These are phyloP conservation scores for Pestalotiopsis sp. DNA, from an alignment of 2,329 filamentous ascomycete genomes.

Conservation along the genomic window DNA sequence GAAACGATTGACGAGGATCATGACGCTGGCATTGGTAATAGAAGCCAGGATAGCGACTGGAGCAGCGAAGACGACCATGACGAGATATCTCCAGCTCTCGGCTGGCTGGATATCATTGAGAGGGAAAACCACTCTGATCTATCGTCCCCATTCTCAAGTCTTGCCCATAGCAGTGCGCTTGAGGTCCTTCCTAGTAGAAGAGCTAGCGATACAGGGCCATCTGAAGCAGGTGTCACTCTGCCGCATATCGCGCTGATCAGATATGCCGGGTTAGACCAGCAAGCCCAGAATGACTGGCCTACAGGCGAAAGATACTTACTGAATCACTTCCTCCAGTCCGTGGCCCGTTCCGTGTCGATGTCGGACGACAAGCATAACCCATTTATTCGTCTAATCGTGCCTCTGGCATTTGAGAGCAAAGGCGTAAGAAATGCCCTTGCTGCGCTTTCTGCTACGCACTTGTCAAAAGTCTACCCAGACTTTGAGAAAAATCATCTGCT, in stretches of 20 bases:
- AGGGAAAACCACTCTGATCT: neutral
- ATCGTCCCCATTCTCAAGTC: neutral
- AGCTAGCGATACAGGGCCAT: neutral
- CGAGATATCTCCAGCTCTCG: neutral
- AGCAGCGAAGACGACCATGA: neutral
- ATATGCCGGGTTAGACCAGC: neutral
- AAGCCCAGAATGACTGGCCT: neutral
- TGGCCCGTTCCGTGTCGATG: neutral
- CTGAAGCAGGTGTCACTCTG: neutral
- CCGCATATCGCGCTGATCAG: neutral
- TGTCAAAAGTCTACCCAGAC: neutral
- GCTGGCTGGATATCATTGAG: neutral
- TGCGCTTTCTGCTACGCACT: neutral
- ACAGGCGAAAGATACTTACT: neutral
- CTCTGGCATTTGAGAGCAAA: neutral
- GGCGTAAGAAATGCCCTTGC: neutral
- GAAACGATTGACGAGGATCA: neutral
- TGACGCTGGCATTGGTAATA: neutral
- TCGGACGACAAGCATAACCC: neutral
- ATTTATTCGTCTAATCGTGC: neutral
- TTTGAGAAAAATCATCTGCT: neutral
- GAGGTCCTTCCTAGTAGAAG: neutral
- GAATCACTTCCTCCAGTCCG: neutral
- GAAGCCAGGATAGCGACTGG: neutral
- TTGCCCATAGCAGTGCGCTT: slow-evolving; percentile 1